Evolutionary conservation across 2,329 filamentous ascomycete species (phyloP), one percentile per base, ranked within the genome.

Genomic region (Ophiostoma himal-ulmi): DNA sequence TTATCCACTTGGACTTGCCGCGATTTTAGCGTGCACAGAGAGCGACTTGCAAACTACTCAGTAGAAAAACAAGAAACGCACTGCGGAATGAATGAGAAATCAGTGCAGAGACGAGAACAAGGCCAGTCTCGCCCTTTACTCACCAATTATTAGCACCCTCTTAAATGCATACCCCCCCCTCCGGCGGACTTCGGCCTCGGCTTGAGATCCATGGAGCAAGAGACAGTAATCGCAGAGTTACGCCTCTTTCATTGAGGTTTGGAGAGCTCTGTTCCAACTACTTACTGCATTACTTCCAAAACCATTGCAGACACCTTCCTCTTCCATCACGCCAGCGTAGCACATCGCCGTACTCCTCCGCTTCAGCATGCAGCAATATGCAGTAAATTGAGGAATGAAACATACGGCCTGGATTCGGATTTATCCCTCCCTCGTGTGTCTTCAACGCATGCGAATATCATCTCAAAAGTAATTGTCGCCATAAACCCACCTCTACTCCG

Each of bases 111-210:
- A 13, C 10, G 52, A 22, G 7, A 22, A 13, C n/a, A 5, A 57
- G 8, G 3, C 11, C n/a, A 57, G 7, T 57, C 52, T 57, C 52
- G 52, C 52, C 52, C 52, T 13, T 57, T 30, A 26, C 52, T 54
- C 48, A 30, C 52, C 52, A 4, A 5, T 57, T 22, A 11, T 57
- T 57, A 57, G 52, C 52, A 57, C 52, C 20, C 52, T 26, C 8
- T 57, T 57, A 26, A 8, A 57, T 57, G n/a, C 52, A 57, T 57
- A 57, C 6, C 22, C n/a, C 52, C 52, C 30, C 44, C 6, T 17
- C 52, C 52, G 52, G 52, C 52, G 52, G 52, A 57, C 3, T 54
- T 54, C n/a, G 52, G 52, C 52, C 52, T 57, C 52, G 52, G 52
- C 22, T 57, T 26, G n/a, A 22, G n/a, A 11, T 11, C 22, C 22